Conservation (phyloP, 2,329 filamentous ascomycete genomes). For the Aureobasidium sp. region DNA sequence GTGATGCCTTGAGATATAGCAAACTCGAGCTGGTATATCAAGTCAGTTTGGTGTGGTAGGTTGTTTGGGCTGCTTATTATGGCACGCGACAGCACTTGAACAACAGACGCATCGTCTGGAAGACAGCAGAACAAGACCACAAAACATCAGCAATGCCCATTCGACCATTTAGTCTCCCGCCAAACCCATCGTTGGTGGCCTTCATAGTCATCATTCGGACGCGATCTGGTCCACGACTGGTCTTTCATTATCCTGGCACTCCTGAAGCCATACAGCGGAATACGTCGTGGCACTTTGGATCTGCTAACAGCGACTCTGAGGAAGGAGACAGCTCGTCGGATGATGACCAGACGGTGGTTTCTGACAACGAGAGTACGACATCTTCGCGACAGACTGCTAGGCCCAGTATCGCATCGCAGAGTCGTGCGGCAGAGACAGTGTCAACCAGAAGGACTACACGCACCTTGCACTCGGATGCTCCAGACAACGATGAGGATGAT, state of each 20-base stretch:
- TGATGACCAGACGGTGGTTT: slow-evolving; percentile 12
- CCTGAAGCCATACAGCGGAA: slow-evolving; percentile 15
- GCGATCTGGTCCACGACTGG: slow-evolving; percentile 81
- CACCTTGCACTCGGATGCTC: slow-evolving; percentile 24
- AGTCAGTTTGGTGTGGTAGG: neutral
- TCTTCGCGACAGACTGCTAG: slow-evolving; percentile 17
- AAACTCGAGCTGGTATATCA: neutral
- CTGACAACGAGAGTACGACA: slow-evolving; percentile 1
- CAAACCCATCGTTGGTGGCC: slow-evolving; percentile 68
- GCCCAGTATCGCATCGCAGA: slow-evolving; percentile 14
- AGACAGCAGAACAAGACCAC: neutral
- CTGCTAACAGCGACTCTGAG: slow-evolving; percentile 18
- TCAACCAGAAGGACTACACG: slow-evolving; percentile 18
- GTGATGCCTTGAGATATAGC: slow-evolving; percentile 3
- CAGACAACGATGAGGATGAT: slow-evolving; percentile 26
- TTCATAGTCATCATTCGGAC: slow-evolving; percentile 81
- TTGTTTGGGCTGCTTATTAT: neutral
- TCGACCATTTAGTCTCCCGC: slow-evolving; percentile 40
- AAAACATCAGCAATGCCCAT: slow-evolving; percentile 19
- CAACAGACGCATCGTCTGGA: slow-evolving; percentile 3
- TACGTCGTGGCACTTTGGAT: slow-evolving; percentile 20
- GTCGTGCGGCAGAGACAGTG: slow-evolving; percentile 5
- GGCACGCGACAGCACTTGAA: slow-evolving; percentile 11
- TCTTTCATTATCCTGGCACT: slow-evolving; percentile 82
- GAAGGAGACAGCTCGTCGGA: slow-evolving; percentile 16